Evolutionary conservation across 1,139 yeast species (phyloP).

Genomic region (Yamadazyma pseudoaaseri): DNA sequence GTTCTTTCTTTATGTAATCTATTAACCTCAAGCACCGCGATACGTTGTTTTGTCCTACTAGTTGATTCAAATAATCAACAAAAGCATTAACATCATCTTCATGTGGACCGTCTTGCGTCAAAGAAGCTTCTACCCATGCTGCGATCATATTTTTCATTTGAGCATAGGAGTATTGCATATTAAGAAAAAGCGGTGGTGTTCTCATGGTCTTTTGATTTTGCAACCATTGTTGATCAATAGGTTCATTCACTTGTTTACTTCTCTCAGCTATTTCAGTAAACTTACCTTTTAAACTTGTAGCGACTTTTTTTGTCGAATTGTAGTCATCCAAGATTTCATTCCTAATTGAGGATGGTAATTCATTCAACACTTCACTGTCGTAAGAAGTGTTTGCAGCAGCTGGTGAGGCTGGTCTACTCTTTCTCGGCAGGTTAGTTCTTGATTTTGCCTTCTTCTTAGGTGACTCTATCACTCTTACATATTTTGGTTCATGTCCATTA

Average conservation of each 20-base stretch:
- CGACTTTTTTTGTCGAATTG: constrained; percentile 26
- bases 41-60: constrained; percentile 20
- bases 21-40: constrained; percentile 24
- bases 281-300: constrained; percentile 31
- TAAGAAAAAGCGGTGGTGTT: constrained; percentile 34
- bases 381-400: constrained; percentile 19
- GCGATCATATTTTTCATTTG: constrained; percentile 37
- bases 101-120: constrained; percentile 56
- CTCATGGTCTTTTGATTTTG: constrained; percentile 16
- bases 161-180: constrained; percentile 25
- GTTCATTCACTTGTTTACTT: constrained; percentile 16
- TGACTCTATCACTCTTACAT: constrained; percentile 35
- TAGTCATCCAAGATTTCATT: constrained; percentile 42
- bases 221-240: constrained; percentile 27
- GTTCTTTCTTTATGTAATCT: constrained; percentile 16
- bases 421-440: constrained; percentile 15
- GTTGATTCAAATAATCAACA: constrained; percentile 20
- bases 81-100: constrained; percentile 50
- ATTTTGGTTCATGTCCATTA: constrained; percentile 23
- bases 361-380: constrained; percentile 44
- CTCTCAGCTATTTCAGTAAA: constrained; percentile 20
- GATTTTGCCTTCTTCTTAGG: constrained; percentile 20
- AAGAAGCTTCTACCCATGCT: constrained; percentile 50
- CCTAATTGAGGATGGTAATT: constrained; percentile 45
- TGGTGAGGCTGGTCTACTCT: constrained; percentile 9